phyloP scores from a whole-genome alignment of 306 rosid genomes.

The Cicer arietinum region DNA sequence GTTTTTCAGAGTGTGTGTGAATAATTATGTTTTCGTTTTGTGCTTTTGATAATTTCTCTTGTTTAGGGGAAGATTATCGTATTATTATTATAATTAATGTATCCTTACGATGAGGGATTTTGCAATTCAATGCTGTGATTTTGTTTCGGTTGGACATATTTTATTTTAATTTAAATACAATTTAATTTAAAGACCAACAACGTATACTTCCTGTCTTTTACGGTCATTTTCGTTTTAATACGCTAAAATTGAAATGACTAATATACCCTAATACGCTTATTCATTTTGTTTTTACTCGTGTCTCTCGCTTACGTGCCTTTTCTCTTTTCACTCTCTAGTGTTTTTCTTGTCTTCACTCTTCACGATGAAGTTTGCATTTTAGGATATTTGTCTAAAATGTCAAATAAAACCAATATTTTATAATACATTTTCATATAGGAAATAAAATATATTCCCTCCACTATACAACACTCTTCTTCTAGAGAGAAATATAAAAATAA shows the following conservation, averaged over 20 bases:
- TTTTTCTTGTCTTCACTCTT: constrained; percentile 11
- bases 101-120: background rate
- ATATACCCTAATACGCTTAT: constrained; percentile 40
- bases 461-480: too few relatives aligned
- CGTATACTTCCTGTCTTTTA: constrained; percentile 50
- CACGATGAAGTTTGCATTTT: background rate
- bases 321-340: background rate
- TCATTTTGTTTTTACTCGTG: background rate
- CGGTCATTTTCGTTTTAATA: constrained; percentile 43
- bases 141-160: constrained; percentile 30
- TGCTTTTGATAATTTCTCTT: constrained; percentile 15
- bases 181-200: constrained; percentile 35
- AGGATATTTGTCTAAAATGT: background rate
- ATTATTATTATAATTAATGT: background rate
- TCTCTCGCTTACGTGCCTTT: background rate
- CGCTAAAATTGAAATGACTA: constrained; percentile 34
- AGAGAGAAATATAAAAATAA: too few relatives aligned
- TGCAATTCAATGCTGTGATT: constrained; percentile 17
- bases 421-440: too few relatives aligned
- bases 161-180: constrained; percentile 29
- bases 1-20: constrained; percentile 37
- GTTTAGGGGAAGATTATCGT: constrained; percentile 20
- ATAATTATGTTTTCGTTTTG: constrained; percentile 26
- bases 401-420: too few relatives aligned
- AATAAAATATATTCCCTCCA: too few relatives aligned